Conservation (phyloP, 352 stramenopile species). For the Paralagenidium karlingii region DNA sequence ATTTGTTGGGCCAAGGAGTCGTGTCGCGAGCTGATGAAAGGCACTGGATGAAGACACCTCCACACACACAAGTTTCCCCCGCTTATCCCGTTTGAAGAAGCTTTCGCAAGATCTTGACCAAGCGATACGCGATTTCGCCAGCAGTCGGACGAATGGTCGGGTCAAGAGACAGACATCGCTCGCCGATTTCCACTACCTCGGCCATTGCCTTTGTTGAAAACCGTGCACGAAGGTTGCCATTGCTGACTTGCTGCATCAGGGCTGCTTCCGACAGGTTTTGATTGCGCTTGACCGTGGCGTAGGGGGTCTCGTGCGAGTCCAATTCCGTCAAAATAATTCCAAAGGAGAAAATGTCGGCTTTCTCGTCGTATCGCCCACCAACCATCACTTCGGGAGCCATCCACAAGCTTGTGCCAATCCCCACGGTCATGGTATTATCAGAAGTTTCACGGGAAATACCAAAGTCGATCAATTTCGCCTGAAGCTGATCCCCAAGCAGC, state of each 20-base stretch:
- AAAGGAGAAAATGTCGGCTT: conserved; percentile 85
- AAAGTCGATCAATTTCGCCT: conserved; percentile 68
- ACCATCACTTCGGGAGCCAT: conserved; percentile 71
- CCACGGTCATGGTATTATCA: conserved; percentile 70
- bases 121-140: conserved; percentile 49
- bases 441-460: conserved; percentile 29
- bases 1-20: no score
- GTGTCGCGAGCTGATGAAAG: no score
- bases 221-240: no score
- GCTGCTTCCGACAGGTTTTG: no score
- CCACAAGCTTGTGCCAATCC: conserved; percentile 63
- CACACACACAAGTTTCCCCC: no score
- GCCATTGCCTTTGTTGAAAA: no score
- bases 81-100: no score
- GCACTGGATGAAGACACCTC: no score
- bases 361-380: conserved; percentile 83
- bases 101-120: no score
- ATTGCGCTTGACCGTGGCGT: no score
- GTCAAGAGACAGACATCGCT: conserved; percentile 50
- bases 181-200: conserved; percentile 33
- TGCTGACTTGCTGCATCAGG: no score
- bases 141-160: conserved; percentile 46
- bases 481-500: conserved; percentile 74
- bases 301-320: conserved; percentile 73
- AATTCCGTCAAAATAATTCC: conserved; percentile 88